phyloP scores from a whole-genome alignment of 2,329 filamentous ascomycete genomes.

The Epichloe sp. region DNA sequence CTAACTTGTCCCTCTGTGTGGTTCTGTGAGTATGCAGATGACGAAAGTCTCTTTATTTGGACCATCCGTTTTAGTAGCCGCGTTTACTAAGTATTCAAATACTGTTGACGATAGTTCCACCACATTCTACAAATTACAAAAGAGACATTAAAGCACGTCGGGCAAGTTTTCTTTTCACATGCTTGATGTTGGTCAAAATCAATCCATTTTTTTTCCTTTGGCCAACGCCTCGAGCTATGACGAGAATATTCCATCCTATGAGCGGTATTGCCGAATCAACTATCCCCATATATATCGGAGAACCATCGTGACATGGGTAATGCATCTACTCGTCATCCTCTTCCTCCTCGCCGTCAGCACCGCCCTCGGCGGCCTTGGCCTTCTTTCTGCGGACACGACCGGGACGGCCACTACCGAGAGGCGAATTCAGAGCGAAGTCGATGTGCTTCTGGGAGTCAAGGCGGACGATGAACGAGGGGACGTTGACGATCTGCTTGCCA shows the following conservation, averaged over 20 bases:
- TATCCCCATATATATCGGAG: slow-evolving; percentile 16
- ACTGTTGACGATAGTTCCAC: no score
- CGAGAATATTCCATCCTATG: slow-evolving; percentile 26
- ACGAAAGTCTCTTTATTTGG: no score
- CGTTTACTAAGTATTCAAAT: no score
- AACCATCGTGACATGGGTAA: slow-evolving; percentile 17
- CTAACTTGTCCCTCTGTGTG: no score
- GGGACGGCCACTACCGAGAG: slow-evolving; percentile 92
- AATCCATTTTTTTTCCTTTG: slow-evolving; percentile 33
- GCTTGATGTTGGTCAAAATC: slow-evolving; percentile 20
- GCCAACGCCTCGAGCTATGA: slow-evolving; percentile 40
- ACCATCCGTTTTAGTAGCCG: no score
- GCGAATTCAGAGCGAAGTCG: slow-evolving; percentile 94
- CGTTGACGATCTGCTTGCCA: slow-evolving; percentile 99
- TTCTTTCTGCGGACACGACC: slow-evolving; percentile 99
- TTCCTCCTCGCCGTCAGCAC: slow-evolving; percentile 66
- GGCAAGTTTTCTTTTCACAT: background rate
- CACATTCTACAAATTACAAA: background rate
- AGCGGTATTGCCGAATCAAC: slow-evolving; percentile 22
- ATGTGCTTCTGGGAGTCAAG: slow-evolving; percentile 99
- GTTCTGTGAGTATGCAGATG: no score
- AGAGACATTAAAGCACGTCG: background rate
- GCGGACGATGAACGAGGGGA: slow-evolving; percentile 98
- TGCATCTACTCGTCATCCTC: slow-evolving; percentile 65
- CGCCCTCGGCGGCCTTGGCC: slow-evolving; percentile 87